phyloP scores from a whole-genome alignment of 108 stramenopile species.

The Pseudonitzschia multiseries region DNA sequence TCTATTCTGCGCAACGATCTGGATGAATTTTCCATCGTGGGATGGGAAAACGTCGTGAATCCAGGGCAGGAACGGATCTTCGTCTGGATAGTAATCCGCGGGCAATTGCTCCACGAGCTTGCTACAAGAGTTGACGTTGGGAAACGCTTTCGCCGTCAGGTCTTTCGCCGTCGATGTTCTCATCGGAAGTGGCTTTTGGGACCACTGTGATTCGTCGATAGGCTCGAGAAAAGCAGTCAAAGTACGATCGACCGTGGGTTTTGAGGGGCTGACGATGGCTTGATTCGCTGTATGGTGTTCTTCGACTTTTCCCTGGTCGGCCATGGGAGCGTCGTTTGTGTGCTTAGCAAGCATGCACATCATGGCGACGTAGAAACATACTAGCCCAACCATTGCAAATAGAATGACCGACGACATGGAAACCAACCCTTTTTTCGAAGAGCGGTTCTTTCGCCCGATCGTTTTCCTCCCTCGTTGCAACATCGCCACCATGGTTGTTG shows the following conservation, averaged over 20 bases:
- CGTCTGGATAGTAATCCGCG: conserved; percentile 61
- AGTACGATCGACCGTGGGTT: background rate
- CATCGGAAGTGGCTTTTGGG: conserved; percentile 23
- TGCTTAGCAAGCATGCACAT: conserved; percentile 9
- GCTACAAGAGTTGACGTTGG: conserved; percentile 39
- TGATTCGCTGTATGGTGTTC: background rate
- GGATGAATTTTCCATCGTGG: conserved; percentile 73
- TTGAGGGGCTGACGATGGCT: background rate
- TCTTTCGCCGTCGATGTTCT: conserved; percentile 19
- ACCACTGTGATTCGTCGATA: conserved; percentile 13
- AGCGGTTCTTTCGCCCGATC: background rate
- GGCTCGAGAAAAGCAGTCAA: conserved; percentile 39
- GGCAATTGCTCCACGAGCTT: conserved; percentile 70
- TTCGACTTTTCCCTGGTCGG: background rate
- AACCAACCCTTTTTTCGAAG: conserved; percentile 7
- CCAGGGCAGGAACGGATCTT: conserved; percentile 91
- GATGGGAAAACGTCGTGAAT: conserved; percentile 89
- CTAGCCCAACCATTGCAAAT: conserved; percentile 1
- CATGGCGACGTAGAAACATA: conserved; percentile 1
- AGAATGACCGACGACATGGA: conserved; percentile 9
- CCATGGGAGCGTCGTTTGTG: background rate
- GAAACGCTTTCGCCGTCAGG: conserved; percentile 8
- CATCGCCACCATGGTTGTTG: background rate
- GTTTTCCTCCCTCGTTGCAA: conserved; percentile 2
- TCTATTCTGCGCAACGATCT: conserved; percentile 85